Conservation (phyloP, 2,329 filamentous ascomycete species). For the Biscogniauxia mediterranea region DNA sequence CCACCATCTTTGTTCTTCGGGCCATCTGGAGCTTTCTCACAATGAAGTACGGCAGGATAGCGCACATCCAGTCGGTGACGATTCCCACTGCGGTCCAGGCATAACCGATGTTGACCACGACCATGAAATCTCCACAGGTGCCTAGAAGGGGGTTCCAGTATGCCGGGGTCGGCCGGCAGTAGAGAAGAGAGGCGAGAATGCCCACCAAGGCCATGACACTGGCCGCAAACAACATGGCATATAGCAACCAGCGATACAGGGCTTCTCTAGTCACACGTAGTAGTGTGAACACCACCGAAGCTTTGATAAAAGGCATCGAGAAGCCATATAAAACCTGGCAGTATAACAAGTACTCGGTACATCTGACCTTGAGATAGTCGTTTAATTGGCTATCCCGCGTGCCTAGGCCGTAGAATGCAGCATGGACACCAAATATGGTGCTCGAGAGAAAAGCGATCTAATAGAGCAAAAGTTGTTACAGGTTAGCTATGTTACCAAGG, state of each 20-base stretch:
- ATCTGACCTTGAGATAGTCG: not conserved
- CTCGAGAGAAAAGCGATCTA: not conserved
- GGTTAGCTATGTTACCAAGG: not conserved
- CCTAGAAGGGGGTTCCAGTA: slow-evolving; percentile 18
- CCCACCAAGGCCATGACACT: slow-evolving; percentile 15
- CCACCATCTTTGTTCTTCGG: not conserved
- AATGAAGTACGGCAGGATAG: not conserved
- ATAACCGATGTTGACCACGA: slow-evolving; percentile 10
- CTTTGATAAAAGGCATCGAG: slow-evolving; percentile 18
- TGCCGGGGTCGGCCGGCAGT: slow-evolving; percentile 18
- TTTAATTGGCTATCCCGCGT: not conserved
- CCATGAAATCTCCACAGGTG: slow-evolving; percentile 13
- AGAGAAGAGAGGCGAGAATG: slow-evolving; percentile 16
- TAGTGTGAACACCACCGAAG: slow-evolving; percentile 15
- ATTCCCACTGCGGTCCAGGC: slow-evolving; percentile 4
- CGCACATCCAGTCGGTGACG: slow-evolving; percentile 2
- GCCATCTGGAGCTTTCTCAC: not conserved
- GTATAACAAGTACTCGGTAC: slow-evolving; percentile 8
- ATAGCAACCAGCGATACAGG: slow-evolving; percentile 10
- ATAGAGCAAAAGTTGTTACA: not conserved
- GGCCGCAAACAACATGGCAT: slow-evolving; percentile 7
- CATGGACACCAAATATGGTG: not conserved
- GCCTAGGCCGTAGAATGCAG: not conserved
- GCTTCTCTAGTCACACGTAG: slow-evolving; percentile 11
- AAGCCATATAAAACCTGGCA: slow-evolving; percentile 17